Percentiles rank a stretch among this genome's conserved stretches.
Evolutionary conservation across 495 filamentous ascomycete genomes (phyloP).

Genomic region (Podospora didyma): DNA sequence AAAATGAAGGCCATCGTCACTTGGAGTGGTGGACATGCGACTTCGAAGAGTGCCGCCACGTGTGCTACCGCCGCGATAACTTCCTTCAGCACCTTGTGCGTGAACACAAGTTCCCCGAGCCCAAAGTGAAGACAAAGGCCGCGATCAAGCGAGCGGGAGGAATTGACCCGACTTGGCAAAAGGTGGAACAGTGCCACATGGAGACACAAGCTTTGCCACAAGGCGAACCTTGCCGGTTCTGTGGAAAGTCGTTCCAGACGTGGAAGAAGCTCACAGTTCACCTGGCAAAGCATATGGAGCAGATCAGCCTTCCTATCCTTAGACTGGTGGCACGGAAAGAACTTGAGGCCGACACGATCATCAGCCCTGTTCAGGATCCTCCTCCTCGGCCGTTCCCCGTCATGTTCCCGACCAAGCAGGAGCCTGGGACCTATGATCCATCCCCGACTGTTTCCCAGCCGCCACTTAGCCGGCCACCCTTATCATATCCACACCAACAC

Average conservation of each 20-base stretch:
- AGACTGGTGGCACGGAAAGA: conserved; percentile 61
- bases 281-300: conserved; percentile 95
- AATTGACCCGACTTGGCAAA: conserved; percentile 63
- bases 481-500: conserved; percentile 4
- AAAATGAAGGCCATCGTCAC: conserved; percentile 89
- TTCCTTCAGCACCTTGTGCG: conserved; percentile 93
- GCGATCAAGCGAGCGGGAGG: conserved; percentile 51
- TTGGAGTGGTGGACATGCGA: conserved; percentile 92
- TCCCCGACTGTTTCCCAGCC: conserved; percentile 5
- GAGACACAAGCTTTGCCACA: conserved; percentile 61
- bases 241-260: conserved; percentile 71
- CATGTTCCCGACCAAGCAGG: conserved; percentile 28
- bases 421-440: conserved; percentile 20
- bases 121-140: conserved; percentile 59
- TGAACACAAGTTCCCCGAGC: conserved; percentile 86
- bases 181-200: conserved; percentile 76
- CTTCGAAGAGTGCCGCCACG: conserved; percentile 74
- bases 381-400: conserved; percentile 37
- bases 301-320: conserved; percentile 82
- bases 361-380: conserved; percentile 58
- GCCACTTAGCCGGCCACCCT: conserved; percentile 3
- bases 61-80: conserved; percentile 89
- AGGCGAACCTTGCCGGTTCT: conserved; percentile 90
- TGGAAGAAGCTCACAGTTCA: conserved; percentile 97
- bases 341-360: conserved; percentile 56